These are phyloP conservation scores for Trichoderma semiorbis DNA, from an alignment of 2,329 filamentous ascomycete genomes.

Conservation along the genomic window DNA sequence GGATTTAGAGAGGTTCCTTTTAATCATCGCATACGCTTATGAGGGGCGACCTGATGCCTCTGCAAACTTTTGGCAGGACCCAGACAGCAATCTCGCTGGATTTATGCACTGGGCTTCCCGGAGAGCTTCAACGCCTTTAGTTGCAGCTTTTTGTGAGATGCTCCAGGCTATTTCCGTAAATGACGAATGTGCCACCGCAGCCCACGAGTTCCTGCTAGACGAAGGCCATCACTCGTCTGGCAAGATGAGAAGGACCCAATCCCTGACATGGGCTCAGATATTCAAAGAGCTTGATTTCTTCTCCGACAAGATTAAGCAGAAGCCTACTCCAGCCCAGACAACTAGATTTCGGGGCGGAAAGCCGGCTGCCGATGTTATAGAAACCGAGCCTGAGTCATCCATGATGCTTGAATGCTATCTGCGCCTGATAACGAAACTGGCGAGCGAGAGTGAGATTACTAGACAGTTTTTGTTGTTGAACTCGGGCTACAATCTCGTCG, in stretches of 20 bases:
- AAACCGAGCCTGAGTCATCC: constrained; percentile 85
- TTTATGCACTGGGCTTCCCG: constrained; percentile 98
- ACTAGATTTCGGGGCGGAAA: constrained; percentile 55
- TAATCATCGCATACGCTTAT: constrained; percentile 89
- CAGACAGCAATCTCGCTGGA: constrained; percentile 87
- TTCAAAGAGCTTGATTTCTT: constrained; percentile 87
- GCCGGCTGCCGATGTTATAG: constrained; percentile 62
- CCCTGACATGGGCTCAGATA: constrained; percentile 89
- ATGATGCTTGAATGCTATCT: constrained; percentile 96
- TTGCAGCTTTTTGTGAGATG: constrained; percentile 96
- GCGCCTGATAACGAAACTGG: constrained; percentile 78
- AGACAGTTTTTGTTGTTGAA: constrained; percentile 69
- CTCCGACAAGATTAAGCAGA: constrained; percentile 72
- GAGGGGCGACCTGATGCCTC: constrained; percentile 81
- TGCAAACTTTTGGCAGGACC: constrained; percentile 85
- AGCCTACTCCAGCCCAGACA: constrained; percentile 47
- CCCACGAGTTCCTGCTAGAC: constrained; percentile 86
- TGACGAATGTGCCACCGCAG: constrained; percentile 75
- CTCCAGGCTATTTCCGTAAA: constrained; percentile 82
- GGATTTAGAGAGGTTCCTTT: constrained; percentile 82
- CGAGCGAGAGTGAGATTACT: constrained; percentile 67
- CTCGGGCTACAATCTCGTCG: constrained; percentile 63
- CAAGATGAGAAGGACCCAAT: constrained; percentile 77
- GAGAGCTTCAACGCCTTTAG: constrained; percentile 89
- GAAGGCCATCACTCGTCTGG: constrained; percentile 71